Evolutionary conservation across 345 rosid genomes (phyloP), one percentile per base, ranked within the genome.

Genomic region (Salix dunnii): DNA sequence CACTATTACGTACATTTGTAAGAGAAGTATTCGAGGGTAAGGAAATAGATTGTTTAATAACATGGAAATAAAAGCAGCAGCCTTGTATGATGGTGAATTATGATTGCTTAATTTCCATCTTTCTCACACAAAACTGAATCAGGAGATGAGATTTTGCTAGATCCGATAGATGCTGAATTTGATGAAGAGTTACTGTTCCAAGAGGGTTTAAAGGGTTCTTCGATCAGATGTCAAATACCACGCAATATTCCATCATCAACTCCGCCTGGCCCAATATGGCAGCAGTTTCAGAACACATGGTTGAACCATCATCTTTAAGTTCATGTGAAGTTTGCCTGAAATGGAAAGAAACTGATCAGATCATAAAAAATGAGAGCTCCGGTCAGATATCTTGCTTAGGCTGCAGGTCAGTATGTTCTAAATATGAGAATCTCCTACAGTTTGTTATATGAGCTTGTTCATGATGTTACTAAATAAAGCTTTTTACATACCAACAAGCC

Each of bases 151-250:
- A 28, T 55, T 10, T 33, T 43, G 12, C 48, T 14, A 10, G 28
- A 23, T n/a, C 46, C 33, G 5, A 14, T n/a, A 9, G 75, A 70
- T 48, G 48, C 80, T 43, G 25, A 23, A 31, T 43, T 42, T 23
- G 75, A 63, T 10, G 64, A 70, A 70, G 25, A 53, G 35, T 38
- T 67, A 18, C 80, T 72, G 76, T 36, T 78, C 66, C 60, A 66
- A 12, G 76, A 77, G 53, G 71, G 40, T 25, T 21, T 71, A 7
- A 35, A 78, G 10, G 31, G 43, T 18, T 72, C 73, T 53, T 6
- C 73, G 43, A 28, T 67, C 67, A 4, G 48, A 66, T 27, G 27
- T 67, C 42, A 72, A 23, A 18, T 51, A 10, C 72, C 78, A 4
- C 7, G 18, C 48, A 31, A 1, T 4, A 28, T 36, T 48, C 0